Conservation (phyloP, 2,329 filamentous ascomycete species). For the Fusarium fracticaudum region DNA sequence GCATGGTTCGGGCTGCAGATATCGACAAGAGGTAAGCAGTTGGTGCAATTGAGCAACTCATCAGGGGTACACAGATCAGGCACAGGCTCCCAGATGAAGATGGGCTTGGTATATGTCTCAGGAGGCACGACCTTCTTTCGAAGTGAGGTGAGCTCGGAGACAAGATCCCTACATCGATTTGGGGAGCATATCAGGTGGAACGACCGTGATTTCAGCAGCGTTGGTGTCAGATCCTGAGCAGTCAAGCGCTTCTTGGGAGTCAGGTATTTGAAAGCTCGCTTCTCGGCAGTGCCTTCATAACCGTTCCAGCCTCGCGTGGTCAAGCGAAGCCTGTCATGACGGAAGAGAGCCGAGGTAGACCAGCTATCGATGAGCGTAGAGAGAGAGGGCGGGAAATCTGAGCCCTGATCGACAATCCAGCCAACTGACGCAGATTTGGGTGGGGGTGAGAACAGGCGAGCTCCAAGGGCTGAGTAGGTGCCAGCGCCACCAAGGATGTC, state of each 20-base stretch:
- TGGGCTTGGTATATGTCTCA: conserved; percentile 62
- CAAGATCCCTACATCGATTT: conserved; percentile 77
- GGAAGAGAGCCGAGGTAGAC: conserved; percentile 77
- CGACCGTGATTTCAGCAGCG: conserved; percentile 75
- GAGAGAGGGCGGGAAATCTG: conserved; percentile 80
- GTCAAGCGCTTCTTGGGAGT: conserved; percentile 88
- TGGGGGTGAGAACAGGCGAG: conserved; percentile 83
- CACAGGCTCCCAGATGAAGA: conserved; percentile 95
- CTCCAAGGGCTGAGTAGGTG: conserved; percentile 86
- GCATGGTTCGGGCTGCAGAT: conserved; percentile 83
- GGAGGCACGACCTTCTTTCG: conserved; percentile 54
- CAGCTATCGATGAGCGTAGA: conserved; percentile 74
- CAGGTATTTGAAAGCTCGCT: conserved; percentile 83
- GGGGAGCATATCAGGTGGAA: conserved; percentile 92
- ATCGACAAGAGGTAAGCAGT: conserved; percentile 69
- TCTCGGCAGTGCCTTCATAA: conserved; percentile 76
- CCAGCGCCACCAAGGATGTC: conserved; percentile 91
- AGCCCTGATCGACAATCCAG: conserved; percentile 91
- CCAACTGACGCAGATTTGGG: conserved; percentile 74
- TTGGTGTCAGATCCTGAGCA: conserved; percentile 72
- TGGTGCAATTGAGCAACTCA: conserved; percentile 71
- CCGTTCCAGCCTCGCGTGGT: conserved; percentile 96
- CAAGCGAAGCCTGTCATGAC: conserved; percentile 71
- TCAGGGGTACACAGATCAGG: conserved; percentile 85
- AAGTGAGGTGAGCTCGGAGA: conserved; percentile 73